Base-by-base conservation (phyloP, 1,284 basidiomycete species). In the Cutaneotrichosporon cutaneum region DNA sequence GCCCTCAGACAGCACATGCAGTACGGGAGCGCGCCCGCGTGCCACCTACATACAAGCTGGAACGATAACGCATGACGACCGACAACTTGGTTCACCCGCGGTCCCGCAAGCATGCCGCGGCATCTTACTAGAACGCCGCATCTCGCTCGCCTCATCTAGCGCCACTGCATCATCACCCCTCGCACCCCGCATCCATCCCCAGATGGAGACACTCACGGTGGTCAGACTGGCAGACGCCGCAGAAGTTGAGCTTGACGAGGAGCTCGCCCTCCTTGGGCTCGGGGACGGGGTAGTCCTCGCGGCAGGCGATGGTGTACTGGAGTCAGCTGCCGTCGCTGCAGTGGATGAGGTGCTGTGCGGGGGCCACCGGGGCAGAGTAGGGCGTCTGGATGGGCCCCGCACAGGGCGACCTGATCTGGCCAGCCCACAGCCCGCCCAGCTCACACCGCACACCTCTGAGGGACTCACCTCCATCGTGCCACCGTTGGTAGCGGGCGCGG, bases 171-270 rank as follows among this genome's bases (percentile, higher is more conserved):
- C 47, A 27, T 48, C 3, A 13, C 22, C 47, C 10, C 26, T 48
- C 44, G 44, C 44, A 21, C 11, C 35, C 35, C 16, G 16, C 18
- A 18, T 18, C 39, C 18, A 42, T 4, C 18, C 16, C 39, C 18
- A 7, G 18, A 42, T 42, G 1, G 18, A 42, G 39, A 26, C 3
- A 64, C 64, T 65, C 53, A 65, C 64, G 64, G 61, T 63, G 59
- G 64, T 66, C 64, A 35, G 50, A 54, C 61, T 66, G 64, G 64
- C 64, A 66, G 45, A 66, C 54, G 42, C 64, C 64, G 11, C 54
- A 59, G 27, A 57, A 33, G 59, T 63, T 59, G 59, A 66, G 61
- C 61, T 66, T 55, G 59, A 58, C 54, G 50, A 66, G 64, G 24
- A 66, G 48, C 64, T 66, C 61, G 57, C 56, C 59, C 54, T 58